Percentiles rank a stretch among this genome's conserved stretches.
Evolutionary conservation across 192 early-diverging fungal genomes (phyloP).

Genomic region (Chytriomyces sp.): DNA sequence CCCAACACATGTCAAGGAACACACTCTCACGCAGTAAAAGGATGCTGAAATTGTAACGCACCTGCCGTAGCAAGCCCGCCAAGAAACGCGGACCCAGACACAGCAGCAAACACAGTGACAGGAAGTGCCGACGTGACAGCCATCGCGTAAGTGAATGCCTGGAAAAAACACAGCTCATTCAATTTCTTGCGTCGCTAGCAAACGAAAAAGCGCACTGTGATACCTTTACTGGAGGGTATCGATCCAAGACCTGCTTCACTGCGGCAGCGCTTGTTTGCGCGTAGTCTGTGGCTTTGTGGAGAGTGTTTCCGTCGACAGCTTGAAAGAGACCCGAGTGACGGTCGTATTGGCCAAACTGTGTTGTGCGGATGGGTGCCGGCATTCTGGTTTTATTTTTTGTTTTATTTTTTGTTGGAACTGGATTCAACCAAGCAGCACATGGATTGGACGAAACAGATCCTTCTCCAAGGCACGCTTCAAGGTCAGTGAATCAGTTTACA

Average conservation of each 20-base stretch:
- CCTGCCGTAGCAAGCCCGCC: constrained; percentile 15
- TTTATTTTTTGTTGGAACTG: background rate
- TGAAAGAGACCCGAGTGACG: background rate
- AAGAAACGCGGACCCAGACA: constrained; percentile 25
- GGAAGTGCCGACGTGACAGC: constrained; percentile 3
- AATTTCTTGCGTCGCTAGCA: too few species aligned
- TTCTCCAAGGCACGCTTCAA: background rate
- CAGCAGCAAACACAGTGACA: constrained; percentile 17
- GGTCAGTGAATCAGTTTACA: background rate
- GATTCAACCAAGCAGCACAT: too few species aligned
- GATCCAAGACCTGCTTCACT: constrained; percentile 21
- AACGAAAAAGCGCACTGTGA: too few species aligned
- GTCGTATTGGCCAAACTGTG: background rate
- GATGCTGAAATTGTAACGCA: background rate
- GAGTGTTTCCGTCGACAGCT: background rate
- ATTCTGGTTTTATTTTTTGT: background rate
- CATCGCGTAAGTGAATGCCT: constrained; percentile 13
- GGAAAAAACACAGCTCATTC: background rate
- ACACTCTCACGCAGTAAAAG: too few species aligned
- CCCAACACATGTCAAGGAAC: too few species aligned
- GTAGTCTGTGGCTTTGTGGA: constrained; percentile 25
- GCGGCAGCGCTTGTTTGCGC: constrained; percentile 16
- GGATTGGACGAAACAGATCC: background rate
- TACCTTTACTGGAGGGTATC: constrained; percentile 29
- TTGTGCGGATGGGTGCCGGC: constrained; percentile 21